Percentiles rank a stretch among this genome's conserved stretches.
These are phyloP conservation scores for Penicillium antarcticum DNA, from an alignment of 495 filamentous ascomycete genomes.

Conservation along the genomic window DNA sequence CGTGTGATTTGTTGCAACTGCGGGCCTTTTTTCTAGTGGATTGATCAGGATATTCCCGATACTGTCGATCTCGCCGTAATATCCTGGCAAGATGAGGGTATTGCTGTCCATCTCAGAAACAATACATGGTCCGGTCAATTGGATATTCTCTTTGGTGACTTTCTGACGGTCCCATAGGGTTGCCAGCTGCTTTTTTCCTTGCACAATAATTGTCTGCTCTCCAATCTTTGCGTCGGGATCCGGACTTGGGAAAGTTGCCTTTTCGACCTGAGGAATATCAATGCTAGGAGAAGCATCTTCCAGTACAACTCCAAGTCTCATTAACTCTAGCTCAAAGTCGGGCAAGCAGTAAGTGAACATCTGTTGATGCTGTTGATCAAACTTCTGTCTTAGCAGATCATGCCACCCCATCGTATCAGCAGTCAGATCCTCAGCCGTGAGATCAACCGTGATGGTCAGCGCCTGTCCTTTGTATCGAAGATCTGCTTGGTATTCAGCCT, in stretches of 20 bases:
- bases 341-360: conserved; percentile 45
- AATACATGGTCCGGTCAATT: conserved; percentile 42
- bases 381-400: conserved; percentile 29
- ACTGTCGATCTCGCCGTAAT: conserved; percentile 37
- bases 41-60: conserved; percentile 49
- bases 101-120: conserved; percentile 52
- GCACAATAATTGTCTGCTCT: conserved; percentile 34
- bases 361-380: conserved; percentile 42
- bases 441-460: conserved; percentile 39
- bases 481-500: conserved; percentile 38
- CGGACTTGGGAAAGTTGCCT: conserved; percentile 20
- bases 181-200: conserved; percentile 36
- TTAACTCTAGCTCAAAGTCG: conserved; percentile 42
- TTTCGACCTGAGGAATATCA: conserved; percentile 32
- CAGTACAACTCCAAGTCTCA: conserved; percentile 42
- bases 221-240: conserved; percentile 27
- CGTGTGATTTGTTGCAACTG: conserved; percentile 9
- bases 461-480: conserved; percentile 50
- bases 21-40: conserved; percentile 19
- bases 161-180: conserved; percentile 43
- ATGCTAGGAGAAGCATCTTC: conserved; percentile 39
- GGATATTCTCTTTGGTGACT: conserved; percentile 34
- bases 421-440: conserved; percentile 27
- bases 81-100: conserved; percentile 46
- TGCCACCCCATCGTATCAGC: conserved; percentile 16